Conservation (phyloP, 2,329 filamentous ascomycete species). For the Fusarium torreyae region DNA sequence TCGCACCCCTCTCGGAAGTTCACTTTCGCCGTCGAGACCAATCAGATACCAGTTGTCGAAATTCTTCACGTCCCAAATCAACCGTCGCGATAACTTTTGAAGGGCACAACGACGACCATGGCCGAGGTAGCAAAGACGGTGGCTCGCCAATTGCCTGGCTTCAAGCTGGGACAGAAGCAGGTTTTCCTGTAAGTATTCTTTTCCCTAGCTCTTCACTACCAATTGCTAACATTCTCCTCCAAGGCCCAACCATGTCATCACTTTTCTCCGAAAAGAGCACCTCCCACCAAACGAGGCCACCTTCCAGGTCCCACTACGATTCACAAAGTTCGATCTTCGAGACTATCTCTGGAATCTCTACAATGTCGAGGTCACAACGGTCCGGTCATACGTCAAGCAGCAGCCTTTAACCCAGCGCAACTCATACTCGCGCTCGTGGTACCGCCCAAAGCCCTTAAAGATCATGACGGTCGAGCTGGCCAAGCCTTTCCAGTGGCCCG, state of each 20-base stretch:
- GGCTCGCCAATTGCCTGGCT: conserved; percentile 59
- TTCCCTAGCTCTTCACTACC: not conserved
- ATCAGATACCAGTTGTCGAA: conserved; percentile 50
- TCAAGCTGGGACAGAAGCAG: conserved; percentile 67
- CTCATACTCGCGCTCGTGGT: conserved; percentile 69
- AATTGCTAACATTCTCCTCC: conserved; percentile 19
- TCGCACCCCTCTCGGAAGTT: conserved; percentile 48
- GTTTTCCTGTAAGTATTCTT: conserved; percentile 66
- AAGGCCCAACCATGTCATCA: conserved; percentile 86
- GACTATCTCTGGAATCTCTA: conserved; percentile 95
- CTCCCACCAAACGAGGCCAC: conserved; percentile 86
- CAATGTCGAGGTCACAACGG: conserved; percentile 77
- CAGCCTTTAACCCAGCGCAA: conserved; percentile 68
- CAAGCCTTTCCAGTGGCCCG: conserved; percentile 90
- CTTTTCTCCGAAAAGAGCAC: conserved; percentile 79
- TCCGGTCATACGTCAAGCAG: conserved; percentile 84
- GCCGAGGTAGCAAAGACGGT: conserved; percentile 57
- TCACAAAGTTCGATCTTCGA: conserved; percentile 96
- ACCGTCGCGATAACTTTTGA: conserved; percentile 45
- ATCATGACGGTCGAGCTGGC: conserved; percentile 95
- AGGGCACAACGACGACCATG: conserved; percentile 54
- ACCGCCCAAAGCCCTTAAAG: conserved; percentile 82
- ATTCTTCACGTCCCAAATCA: conserved; percentile 51
- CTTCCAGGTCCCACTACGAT: conserved; percentile 90
- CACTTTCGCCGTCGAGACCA: conserved; percentile 49